phyloP scores from a whole-genome alignment of 176 grass and related monocot species.

The Rhynchospora breviuscula region DNA sequence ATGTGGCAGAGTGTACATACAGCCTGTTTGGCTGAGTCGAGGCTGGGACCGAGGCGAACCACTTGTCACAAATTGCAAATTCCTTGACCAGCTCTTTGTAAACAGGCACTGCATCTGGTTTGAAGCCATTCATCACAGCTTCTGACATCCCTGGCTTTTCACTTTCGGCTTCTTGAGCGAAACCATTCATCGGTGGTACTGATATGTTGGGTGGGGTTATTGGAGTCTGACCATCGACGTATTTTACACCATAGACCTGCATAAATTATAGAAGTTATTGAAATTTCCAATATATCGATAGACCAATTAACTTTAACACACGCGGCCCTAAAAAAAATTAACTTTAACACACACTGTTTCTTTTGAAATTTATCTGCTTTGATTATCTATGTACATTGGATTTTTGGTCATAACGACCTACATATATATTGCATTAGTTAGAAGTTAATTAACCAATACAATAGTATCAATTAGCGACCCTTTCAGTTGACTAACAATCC shows the following conservation, averaged over 20 bases:
- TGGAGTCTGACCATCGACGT: constrained; percentile 40
- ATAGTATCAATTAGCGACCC: too few species aligned
- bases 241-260: constrained; percentile 49
- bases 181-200: constrained; percentile 56
- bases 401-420: background rate
- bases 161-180: constrained; percentile 78
- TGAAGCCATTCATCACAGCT: constrained; percentile 76
- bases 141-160: constrained; percentile 49
- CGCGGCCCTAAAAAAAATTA: too few species aligned
- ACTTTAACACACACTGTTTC: background rate
- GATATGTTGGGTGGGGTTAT: constrained; percentile 38
- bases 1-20: constrained; percentile 72
- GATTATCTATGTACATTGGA: background rate
- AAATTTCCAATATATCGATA: background rate
- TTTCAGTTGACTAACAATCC: too few species aligned
- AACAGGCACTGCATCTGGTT: constrained; percentile 61
- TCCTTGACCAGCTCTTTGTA: constrained; percentile 50
- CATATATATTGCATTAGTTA: too few species aligned
- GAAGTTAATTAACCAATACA: too few species aligned
- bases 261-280: background rate
- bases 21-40: constrained; percentile 85
- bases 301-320: background rate
- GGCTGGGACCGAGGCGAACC: constrained; percentile 73
- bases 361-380: background rate
- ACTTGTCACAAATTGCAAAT: constrained; percentile 69